phyloP scores from a whole-genome alignment of 352 stramenopile species.

The Pythium rishiriense region DNA sequence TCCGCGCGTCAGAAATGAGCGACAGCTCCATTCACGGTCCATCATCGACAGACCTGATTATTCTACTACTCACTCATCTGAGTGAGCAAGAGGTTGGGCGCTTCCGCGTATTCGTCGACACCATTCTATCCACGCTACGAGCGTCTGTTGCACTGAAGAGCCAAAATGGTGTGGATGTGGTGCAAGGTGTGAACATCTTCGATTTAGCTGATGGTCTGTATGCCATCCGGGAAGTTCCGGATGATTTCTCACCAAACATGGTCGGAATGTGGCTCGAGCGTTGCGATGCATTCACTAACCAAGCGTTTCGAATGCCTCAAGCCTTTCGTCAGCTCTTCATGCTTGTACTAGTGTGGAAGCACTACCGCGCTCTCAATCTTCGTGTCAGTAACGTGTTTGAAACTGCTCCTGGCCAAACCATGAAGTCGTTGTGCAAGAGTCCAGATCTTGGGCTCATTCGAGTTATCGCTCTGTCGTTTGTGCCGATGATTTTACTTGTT shows the following conservation, averaged over 20 bases:
- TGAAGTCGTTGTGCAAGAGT: slow-evolving; percentile 3
- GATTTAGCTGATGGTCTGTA: slow-evolving; percentile 11
- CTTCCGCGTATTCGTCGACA: slow-evolving; percentile 17
- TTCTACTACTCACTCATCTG: slow-evolving; percentile 18
- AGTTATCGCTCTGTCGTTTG: slow-evolving; percentile 1
- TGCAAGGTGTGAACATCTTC: neutral
- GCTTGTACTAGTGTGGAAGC: slow-evolving; percentile 16
- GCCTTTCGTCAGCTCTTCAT: slow-evolving; percentile 10
- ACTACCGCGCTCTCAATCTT: slow-evolving; percentile 19
- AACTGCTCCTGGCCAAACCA: slow-evolving; percentile 7
- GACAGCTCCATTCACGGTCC: neutral
- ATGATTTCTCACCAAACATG: neutral
- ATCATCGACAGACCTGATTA: neutral
- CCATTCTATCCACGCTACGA: slow-evolving; percentile 1
- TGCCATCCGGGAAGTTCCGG: slow-evolving; percentile 2
- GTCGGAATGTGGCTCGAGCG: slow-evolving; percentile 6
- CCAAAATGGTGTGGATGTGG: neutral
- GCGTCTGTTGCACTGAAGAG: neutral
- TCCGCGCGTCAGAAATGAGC: slow-evolving; percentile 11
- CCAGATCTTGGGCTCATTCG: neutral
- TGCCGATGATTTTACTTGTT: slow-evolving; percentile 20
- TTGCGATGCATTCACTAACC: slow-evolving; percentile 12
- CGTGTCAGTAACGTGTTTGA: slow-evolving; percentile 10
- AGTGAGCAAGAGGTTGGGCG: slow-evolving; percentile 23
- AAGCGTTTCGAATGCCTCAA: slow-evolving; percentile 5